A percentile compares a stretch with the other conserved stretches of the same genome.
Evolutionary conservation across 176 grass and related monocot genomes (phyloP).

Genomic region (Paspalum vaginatum): DNA sequence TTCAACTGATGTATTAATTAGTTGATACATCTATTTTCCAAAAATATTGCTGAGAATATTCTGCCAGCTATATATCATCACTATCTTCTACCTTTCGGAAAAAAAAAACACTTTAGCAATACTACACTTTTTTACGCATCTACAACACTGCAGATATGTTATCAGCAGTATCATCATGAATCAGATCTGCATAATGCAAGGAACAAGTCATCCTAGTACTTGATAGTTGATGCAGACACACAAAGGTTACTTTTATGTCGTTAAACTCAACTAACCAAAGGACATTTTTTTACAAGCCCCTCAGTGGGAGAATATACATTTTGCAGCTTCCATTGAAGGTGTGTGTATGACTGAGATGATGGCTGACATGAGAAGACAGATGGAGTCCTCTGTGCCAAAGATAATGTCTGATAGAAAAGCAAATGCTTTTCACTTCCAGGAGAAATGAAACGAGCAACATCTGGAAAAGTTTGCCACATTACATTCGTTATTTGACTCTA

Average conservation of each 20-base stretch:
- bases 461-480: neutral
- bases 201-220: neutral
- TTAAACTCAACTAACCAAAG: neutral
- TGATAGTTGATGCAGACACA: neutral
- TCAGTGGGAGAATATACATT: slow-evolving; percentile 20
- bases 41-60: neutral
- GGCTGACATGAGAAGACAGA: slow-evolving; percentile 33
- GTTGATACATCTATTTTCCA: neutral
- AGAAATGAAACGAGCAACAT: slow-evolving; percentile 32
- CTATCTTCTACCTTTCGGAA: neutral
- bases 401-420: slow-evolving; percentile 43
- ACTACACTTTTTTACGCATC: neutral
- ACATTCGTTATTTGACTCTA: neutral
- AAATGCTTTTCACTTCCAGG: slow-evolving; percentile 38
- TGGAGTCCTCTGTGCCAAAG: slow-evolving; percentile 30
- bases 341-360: slow-evolving; percentile 32
- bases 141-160: slow-evolving; percentile 1
- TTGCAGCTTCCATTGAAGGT: neutral
- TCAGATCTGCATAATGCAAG: neutral
- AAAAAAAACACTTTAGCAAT: neutral
- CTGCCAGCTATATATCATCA: neutral
- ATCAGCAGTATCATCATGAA: slow-evolving; percentile 18
- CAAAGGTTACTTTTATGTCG: neutral
- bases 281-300: neutral
- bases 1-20: neutral